These are phyloP conservation scores for Monosporascus sp. DNA, from an alignment of 2,329 filamentous ascomycete genomes.

Conservation along the genomic window DNA sequence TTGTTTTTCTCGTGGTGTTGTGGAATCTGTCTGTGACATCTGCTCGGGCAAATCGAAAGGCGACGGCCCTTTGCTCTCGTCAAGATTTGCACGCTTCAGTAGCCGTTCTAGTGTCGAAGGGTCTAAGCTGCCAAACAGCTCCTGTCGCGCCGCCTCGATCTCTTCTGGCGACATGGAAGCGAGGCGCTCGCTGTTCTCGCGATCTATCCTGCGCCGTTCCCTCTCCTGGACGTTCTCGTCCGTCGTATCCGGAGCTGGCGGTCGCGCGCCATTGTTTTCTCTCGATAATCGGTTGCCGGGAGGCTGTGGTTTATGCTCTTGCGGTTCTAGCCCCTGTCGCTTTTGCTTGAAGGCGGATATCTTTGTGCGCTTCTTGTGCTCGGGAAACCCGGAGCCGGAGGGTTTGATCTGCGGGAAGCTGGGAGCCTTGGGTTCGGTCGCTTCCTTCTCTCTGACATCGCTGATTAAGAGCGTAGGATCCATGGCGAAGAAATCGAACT, in stretches of 20 bases:
- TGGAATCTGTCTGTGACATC: slow-evolving; percentile 5
- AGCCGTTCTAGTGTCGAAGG: slow-evolving; percentile 72
- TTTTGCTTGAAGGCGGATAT: slow-evolving; percentile 78
- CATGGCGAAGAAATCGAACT: slow-evolving; percentile 5
- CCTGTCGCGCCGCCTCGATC: slow-evolving; percentile 73
- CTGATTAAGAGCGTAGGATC: slow-evolving; percentile 44
- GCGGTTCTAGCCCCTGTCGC: slow-evolving; percentile 32
- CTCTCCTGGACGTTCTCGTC: slow-evolving; percentile 34
- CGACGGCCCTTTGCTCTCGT: slow-evolving; percentile 47
- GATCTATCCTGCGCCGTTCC: slow-evolving; percentile 71
- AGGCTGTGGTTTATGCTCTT: slow-evolving; percentile 20
- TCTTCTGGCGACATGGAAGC: slow-evolving; percentile 75
- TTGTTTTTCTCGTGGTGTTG: slow-evolving; percentile 2
- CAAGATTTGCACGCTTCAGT: slow-evolving; percentile 70
- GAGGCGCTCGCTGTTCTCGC: slow-evolving; percentile 72
- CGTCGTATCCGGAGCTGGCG: slow-evolving; percentile 2
- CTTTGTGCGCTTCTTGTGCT: slow-evolving; percentile 71
- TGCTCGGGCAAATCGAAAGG: slow-evolving; percentile 35
- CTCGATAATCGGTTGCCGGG: slow-evolving; percentile 16
- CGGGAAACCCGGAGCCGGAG: slow-evolving; percentile 72
- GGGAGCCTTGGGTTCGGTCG: slow-evolving; percentile 55
- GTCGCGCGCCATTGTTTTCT: slow-evolving; percentile 11
- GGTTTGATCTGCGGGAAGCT: slow-evolving; percentile 55
- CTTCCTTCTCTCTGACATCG: slow-evolving; percentile 75
- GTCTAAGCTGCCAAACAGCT: slow-evolving; percentile 74